phyloP scores from a whole-genome alignment of 306 rosid species.

The Lagenaria siceraria region DNA sequence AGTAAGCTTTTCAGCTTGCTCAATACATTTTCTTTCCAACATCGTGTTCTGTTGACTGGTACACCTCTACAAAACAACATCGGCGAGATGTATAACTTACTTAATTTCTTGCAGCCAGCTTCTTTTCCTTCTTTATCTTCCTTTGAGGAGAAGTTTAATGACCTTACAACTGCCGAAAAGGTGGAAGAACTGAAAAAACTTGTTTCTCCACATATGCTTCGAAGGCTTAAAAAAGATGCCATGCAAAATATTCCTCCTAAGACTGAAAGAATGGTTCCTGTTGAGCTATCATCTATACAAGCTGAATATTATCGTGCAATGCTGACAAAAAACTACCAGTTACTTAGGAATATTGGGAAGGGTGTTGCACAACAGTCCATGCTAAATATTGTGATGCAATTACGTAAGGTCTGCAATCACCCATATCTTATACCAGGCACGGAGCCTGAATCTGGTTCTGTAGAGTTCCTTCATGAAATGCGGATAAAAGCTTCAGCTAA shows the following conservation, averaged over 20 bases:
- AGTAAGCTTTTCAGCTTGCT: constrained; percentile 98
- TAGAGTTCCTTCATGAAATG: constrained; percentile 96
- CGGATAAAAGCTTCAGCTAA: constrained; percentile 98
- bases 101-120: constrained; percentile 94
- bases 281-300: constrained; percentile 94
- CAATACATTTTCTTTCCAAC: constrained; percentile 86
- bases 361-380: constrained; percentile 94
- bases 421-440: constrained; percentile 99
- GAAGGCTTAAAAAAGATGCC: constrained; percentile 95
- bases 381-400: constrained; percentile 98
- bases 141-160: constrained; percentile 94
- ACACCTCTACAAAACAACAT: constrained; percentile 98
- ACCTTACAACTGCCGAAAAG: constrained; percentile 89
- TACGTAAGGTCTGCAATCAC: constrained; percentile 98
- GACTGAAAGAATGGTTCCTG: constrained; percentile 99
- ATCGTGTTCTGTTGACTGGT: constrained; percentile 93
- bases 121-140: constrained; percentile 87
- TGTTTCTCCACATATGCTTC: constrained; percentile 99
- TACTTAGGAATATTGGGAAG: constrained; percentile 89
- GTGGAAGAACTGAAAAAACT: constrained; percentile 96
- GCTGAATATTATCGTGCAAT: constrained; percentile 99
- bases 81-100: constrained; percentile 99
- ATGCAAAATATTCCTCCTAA: constrained; percentile 99
- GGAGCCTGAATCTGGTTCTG: constrained; percentile 91
- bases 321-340: constrained; percentile 95